Conservation (phyloP, 345 rosid species). For the Eucalyptus grandis region DNA sequence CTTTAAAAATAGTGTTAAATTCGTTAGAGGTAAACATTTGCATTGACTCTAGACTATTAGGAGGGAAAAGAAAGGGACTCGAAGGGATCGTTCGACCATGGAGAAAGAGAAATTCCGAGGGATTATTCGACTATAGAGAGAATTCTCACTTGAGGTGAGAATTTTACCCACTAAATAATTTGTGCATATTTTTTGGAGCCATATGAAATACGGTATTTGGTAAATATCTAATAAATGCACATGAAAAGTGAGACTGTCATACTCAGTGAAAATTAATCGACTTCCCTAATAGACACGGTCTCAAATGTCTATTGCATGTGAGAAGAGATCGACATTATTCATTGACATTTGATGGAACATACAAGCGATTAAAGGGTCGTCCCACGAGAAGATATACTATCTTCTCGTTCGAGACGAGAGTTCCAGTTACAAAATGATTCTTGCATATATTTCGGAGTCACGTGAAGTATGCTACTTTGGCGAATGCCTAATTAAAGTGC, state of each 20-base stretch:
- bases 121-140: not conserved
- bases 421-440: not conserved
- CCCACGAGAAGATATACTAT: not conserved
- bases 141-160: not conserved
- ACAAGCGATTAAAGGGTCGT: accelerated
- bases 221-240: not conserved
- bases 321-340: not conserved
- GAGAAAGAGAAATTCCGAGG: not conserved
- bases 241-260: not conserved
- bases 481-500: not conserved
- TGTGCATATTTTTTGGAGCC: not conserved
- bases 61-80: not conserved
- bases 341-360: accelerated
- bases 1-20: not conserved
- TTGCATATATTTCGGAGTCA: not conserved
- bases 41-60: not conserved
- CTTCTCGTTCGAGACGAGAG: not conserved
- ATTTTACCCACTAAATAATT: not conserved
- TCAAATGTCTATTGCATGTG: not conserved
- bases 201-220: not conserved
- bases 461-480: not conserved
- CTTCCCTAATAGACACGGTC: not conserved
- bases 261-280: not conserved
- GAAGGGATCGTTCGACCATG: not conserved
- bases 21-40: not conserved